A percentile compares a stretch with the other conserved stretches of the same genome.
phyloP scores from a whole-genome alignment of 1,284 basidiomycete genomes.

The Sanguinoderma infundibulare region DNA sequence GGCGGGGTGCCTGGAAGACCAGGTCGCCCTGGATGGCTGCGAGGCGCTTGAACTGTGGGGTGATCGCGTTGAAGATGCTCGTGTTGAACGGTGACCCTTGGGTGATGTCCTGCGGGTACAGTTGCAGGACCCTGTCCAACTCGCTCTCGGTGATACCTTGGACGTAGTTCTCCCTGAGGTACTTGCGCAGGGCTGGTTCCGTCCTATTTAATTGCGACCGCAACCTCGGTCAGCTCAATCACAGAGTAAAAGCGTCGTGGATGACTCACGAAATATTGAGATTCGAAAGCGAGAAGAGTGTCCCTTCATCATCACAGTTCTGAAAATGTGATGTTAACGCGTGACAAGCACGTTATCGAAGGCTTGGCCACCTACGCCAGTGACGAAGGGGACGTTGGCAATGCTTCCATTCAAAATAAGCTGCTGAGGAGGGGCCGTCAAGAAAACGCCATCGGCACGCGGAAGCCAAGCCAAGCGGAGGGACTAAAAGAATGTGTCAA shows the following conservation, averaged over 20 bases:
- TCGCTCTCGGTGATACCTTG: conserved; percentile 33
- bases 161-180: conserved; percentile 36
- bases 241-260: too few species aligned
- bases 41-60: conserved; percentile 55
- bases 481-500: background rate
- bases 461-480: conserved; percentile 37
- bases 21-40: conserved; percentile 53
- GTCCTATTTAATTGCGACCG: conserved; percentile 5
- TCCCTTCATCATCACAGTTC: conserved; percentile 40
- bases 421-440: conserved; percentile 34
- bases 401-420: conserved; percentile 32
- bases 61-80: conserved; percentile 45
- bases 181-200: conserved; percentile 11
- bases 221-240: background rate
- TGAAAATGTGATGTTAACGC: conserved; percentile 2
- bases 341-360: too few species aligned
- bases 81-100: conserved; percentile 59
- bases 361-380: conserved; percentile 20
- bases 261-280: conserved; percentile 21
- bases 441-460: conserved; percentile 41
- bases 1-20: conserved; percentile 53
- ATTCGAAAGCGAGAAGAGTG: conserved; percentile 32
- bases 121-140: conserved; percentile 36
- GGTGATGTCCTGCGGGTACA: conserved; percentile 49
- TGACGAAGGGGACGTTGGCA: conserved; percentile 38